Percentiles rank a stretch among this genome's conserved stretches.
phyloP scores from a whole-genome alignment of 2,329 filamentous ascomycete genomes.

The Apiospora rasikravindrae region DNA sequence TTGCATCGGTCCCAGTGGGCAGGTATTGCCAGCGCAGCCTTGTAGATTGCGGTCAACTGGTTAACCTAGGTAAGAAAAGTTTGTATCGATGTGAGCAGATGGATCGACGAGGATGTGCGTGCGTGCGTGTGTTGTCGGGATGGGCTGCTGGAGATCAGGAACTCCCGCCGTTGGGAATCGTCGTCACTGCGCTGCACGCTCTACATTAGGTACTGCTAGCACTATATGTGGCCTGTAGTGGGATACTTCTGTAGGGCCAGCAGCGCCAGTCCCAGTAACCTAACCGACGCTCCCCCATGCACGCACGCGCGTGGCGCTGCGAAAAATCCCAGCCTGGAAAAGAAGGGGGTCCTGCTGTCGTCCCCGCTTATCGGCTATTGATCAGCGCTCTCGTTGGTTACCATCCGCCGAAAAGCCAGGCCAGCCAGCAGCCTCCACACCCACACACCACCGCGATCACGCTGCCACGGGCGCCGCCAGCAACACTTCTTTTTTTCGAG shows the following conservation, averaged over 20 bases:
- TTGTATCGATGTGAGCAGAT: not conserved
- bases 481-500: not conserved
- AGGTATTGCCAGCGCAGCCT: not conserved
- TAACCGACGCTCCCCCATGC: not conserved
- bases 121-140: not conserved
- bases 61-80: not conserved
- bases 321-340: not conserved
- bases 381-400: not conserved
- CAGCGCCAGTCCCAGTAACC: not conserved
- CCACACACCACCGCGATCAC: not conserved
- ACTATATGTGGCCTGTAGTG: too few relatives aligned
- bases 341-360: not conserved
- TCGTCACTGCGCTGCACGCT: not conserved
- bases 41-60: not conserved
- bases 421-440: not conserved
- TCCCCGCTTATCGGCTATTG: not conserved
- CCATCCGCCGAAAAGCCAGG: not conserved
- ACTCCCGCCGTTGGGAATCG: not conserved
- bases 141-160: constrained; percentile 11
- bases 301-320: constrained; percentile 12
- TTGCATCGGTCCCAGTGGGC: not conserved
- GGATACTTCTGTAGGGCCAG: not conserved
- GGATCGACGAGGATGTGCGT: not conserved
- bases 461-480: not conserved
- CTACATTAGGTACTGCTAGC: not conserved